Percentiles rank a stretch among this genome's conserved stretches.
Conservation (phyloP, 1,284 basidiomycete genomes). For the Ceratobasidium papillatum region DNA sequence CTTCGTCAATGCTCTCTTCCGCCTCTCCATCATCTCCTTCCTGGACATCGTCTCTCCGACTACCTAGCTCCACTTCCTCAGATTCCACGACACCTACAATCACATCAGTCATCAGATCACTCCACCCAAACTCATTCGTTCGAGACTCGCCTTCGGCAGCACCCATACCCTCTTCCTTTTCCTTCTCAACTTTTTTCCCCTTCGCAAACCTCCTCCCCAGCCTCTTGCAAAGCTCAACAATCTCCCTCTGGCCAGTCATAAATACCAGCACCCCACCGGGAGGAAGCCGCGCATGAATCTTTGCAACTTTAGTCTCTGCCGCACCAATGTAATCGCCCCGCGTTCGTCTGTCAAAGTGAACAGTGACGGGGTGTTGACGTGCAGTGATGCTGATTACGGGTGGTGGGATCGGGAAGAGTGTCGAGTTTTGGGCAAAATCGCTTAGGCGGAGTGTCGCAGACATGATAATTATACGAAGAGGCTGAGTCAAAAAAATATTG, state of each 20-base stretch:
- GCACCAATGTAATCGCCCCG: slow-evolving; percentile 88
- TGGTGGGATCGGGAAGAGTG: slow-evolving; percentile 83
- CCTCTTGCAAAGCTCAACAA: slow-evolving; percentile 69
- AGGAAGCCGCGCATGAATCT: slow-evolving; percentile 77
- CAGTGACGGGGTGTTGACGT: slow-evolving; percentile 93
- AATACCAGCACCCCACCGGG: slow-evolving; percentile 78
- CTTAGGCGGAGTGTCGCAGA: slow-evolving; percentile 95
- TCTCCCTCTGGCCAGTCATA: slow-evolving; percentile 82
- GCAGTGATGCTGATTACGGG: slow-evolving; percentile 91
- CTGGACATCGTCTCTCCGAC: slow-evolving; percentile 48
- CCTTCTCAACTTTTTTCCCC: slow-evolving; percentile 64
- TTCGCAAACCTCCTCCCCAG: slow-evolving; percentile 81
- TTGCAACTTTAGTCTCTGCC: slow-evolving; percentile 88
- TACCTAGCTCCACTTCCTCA: slow-evolving; percentile 83
- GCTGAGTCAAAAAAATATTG: slow-evolving; percentile 58
- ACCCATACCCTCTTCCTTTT: slow-evolving; percentile 30
- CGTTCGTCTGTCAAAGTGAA: slow-evolving; percentile 93
- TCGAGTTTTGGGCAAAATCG: slow-evolving; percentile 90
- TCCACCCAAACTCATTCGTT: not conserved
- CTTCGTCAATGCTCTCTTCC: slow-evolving; percentile 54
- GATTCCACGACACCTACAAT: slow-evolving; percentile 69
- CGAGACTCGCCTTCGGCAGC: slow-evolving; percentile 22
- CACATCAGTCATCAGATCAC: not conserved
- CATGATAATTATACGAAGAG: slow-evolving; percentile 96
- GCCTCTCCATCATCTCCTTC: slow-evolving; percentile 44